Percentiles rank a stretch among this genome's conserved stretches.
These are phyloP conservation scores for Fusarium papillatum DNA, from an alignment of 2,329 filamentous ascomycete genomes.

Conservation along the genomic window DNA sequence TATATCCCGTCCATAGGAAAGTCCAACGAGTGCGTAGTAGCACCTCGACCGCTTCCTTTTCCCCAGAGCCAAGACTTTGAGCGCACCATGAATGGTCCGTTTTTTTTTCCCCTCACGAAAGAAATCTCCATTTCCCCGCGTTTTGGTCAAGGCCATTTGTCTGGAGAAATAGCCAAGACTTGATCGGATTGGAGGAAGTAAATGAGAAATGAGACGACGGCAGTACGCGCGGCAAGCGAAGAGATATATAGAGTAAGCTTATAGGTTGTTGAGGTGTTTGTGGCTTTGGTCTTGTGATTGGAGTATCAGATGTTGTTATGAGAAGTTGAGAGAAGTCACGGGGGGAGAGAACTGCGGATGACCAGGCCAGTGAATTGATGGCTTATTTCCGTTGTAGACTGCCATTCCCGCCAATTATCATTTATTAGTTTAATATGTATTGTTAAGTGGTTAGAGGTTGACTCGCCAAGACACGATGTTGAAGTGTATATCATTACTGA, in stretches of 20 bases:
- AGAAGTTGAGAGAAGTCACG: background rate
- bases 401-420: background rate
- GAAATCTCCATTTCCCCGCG: slow-evolving; percentile 44
- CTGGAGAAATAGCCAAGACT: slow-evolving; percentile 12
- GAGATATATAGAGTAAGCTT: slow-evolving; percentile 13
- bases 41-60: background rate
- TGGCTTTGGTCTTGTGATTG: slow-evolving; percentile 1
- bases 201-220: background rate
- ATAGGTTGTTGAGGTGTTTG: slow-evolving; percentile 1
- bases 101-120: slow-evolving; percentile 33
- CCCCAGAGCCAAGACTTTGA: slow-evolving; percentile 32
- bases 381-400: background rate
- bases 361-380: background rate
- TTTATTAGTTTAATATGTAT: background rate
- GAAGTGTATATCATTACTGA: background rate
- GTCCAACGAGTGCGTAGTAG: background rate
- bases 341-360: background rate
- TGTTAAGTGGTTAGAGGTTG: background rate
- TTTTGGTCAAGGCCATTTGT: slow-evolving; percentile 22
- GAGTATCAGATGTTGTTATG: slow-evolving; percentile 19
- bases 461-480: background rate
- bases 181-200: background rate
- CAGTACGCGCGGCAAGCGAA: slow-evolving; percentile 23
- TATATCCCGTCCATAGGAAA: slow-evolving; percentile 3
- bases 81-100: slow-evolving; percentile 40